Evolutionary conservation across 768 basidiomycete species (phyloP), one percentile per base, ranked within the genome.

Genomic region (Phlebiopsis gigantea): DNA sequence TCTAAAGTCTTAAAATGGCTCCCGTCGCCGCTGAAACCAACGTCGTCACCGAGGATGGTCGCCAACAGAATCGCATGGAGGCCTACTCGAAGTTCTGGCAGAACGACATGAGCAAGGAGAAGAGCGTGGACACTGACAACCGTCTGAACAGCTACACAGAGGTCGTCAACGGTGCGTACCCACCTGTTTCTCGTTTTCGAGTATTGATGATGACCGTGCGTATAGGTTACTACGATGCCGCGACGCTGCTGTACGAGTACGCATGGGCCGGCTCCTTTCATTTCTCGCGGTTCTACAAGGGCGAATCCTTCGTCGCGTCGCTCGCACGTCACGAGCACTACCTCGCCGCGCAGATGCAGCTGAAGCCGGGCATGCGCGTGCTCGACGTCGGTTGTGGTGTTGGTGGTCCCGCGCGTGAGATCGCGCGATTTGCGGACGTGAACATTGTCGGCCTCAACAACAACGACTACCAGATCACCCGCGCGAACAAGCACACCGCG

Each of bases 331-430:
- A 98, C 66, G 96, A 99, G 74, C 96, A 99, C 75, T 98, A 95
- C 75, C 90, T 99, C 62, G 86, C 94, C 4, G 76, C 88, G 8
- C 82, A 91, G 67, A 93, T 98, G 87, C 69, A 72, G 46, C 76
- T 99, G 58, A 82, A 82, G 51, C 83, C 93, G 0, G 92, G 93
- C 43, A 97, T 97, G 94, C 84, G 87, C 30, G 95, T 99, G 42
- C 87, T 99, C 58, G 97, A 99, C 68, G 95, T 99, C 57, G 97
- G 97, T 2, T 98, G 97, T 71, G 97, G 97, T 69, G 88, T 99
- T 53, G 97, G 97, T 47, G 97, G 97, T 0, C 97, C 97, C 22
- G 97, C 97, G 8, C 83, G 96, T 47, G 91, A 94, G 71, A 99
- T 99, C 65, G 90, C 93, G 4, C 82, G 81, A 45, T 99, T 98